These are phyloP conservation scores for Colletotrichum nymphaeae DNA, from an alignment of 2,329 filamentous ascomycete species.

Conservation along the genomic window DNA sequence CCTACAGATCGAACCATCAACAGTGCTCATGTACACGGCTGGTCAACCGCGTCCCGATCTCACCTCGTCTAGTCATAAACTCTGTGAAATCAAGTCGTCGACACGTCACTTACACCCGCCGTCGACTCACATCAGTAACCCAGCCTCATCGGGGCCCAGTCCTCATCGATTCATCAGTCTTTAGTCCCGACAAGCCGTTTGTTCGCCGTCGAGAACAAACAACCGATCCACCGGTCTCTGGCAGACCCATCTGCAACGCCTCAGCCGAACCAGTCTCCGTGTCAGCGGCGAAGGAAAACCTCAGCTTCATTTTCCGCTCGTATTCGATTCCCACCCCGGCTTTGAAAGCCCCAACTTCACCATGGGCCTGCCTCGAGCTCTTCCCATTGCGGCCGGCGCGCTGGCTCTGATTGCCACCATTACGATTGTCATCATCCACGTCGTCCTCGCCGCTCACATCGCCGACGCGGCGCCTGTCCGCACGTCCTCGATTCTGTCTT, in stretches of 20 bases:
- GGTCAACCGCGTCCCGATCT: slow-evolving; percentile 32
- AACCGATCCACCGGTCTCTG: slow-evolving; percentile 28
- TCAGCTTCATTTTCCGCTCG: not conserved
- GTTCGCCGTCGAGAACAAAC: not conserved
- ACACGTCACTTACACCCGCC: slow-evolving; percentile 7
- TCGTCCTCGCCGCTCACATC: slow-evolving; percentile 50
- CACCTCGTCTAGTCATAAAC: slow-evolving; percentile 13
- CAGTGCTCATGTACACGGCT: slow-evolving; percentile 37
- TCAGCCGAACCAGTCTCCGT: not conserved
- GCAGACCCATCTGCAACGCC: slow-evolving; percentile 20
- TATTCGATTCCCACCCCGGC: slow-evolving; percentile 6
- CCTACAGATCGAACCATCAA: slow-evolving; percentile 18
- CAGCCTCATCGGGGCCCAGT: slow-evolving; percentile 13
- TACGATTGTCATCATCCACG: slow-evolving; percentile 52
- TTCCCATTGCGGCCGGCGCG: slow-evolving; percentile 50
- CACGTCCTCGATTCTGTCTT: slow-evolving; percentile 51
- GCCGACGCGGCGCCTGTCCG: slow-evolving; percentile 45
- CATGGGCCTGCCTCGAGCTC: slow-evolving; percentile 49
- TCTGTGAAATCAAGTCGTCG: slow-evolving; percentile 5
- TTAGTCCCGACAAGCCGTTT: too few species aligned
- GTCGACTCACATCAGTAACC: not conserved
- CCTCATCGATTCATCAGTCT: slow-evolving; percentile 2
- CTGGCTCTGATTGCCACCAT: slow-evolving; percentile 52
- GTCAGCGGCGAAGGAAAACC: not conserved
- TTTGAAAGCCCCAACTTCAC: slow-evolving; percentile 26